Conservation (phyloP, 805 yeast genomes). For the Cyberlindnera subsufficiens region DNA sequence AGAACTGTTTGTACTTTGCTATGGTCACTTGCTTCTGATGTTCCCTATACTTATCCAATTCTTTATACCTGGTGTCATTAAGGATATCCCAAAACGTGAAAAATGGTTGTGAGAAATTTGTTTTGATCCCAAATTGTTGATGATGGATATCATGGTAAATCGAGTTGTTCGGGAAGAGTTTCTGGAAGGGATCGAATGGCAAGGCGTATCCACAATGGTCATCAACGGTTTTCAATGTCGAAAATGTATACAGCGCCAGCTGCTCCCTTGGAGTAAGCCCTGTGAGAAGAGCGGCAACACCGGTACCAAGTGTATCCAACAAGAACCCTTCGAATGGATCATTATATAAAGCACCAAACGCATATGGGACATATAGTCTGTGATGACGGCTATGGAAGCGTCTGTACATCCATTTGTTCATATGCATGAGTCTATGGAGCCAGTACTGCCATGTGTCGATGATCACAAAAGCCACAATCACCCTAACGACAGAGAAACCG, state of each 20-base stretch:
- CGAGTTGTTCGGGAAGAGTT: conserved; percentile 89
- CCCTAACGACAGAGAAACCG: conserved; percentile 54
- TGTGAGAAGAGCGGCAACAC: conserved; percentile 62
- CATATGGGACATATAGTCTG: conserved; percentile 90
- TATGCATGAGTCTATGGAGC: conserved; percentile 86
- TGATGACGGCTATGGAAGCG: conserved; percentile 93
- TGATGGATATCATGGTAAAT: conserved; percentile 97
- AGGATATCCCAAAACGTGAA: conserved; percentile 88
- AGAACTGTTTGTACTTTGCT: conserved; percentile 56
- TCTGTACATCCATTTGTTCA: conserved; percentile 67
- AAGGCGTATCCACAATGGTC: conserved; percentile 98
- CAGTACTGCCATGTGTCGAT: conserved; percentile 95
- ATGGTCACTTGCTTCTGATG: conserved; percentile 64
- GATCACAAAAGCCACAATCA: conserved; percentile 59
- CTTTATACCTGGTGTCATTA: conserved; percentile 66
- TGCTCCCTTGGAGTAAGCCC: conserved; percentile 73
- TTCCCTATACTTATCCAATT: conserved; percentile 56
- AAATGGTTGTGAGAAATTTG: conserved; percentile 93
- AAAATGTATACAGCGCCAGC: conserved; percentile 68
- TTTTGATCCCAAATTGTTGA: conserved; percentile 91
- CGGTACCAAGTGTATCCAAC: conserved; percentile 90
- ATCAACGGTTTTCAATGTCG: conserved; percentile 94
- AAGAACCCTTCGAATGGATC: conserved; percentile 92
- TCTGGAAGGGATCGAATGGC: conserved; percentile 88
- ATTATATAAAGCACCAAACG: conserved; percentile 93